Base-by-base conservation (phyloP, 352 stramenopile genomes). In the Globisporangium abappressorium region DNA sequence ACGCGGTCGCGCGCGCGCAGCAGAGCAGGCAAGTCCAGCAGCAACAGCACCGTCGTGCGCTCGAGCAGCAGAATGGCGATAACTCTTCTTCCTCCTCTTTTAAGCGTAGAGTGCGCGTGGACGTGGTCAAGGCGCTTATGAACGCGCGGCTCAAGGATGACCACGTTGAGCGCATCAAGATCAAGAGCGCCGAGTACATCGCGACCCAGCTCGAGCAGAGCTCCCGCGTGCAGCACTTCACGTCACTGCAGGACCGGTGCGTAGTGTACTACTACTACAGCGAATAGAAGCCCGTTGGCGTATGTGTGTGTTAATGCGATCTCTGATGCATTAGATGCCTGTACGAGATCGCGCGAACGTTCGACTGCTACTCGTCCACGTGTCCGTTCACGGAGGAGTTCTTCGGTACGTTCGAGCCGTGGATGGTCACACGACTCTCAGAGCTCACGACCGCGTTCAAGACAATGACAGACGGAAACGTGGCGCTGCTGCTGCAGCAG, bases 141-240 rank as follows among this genome's bases (percentile, higher is more conserved):
- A 83, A 90, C 36, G 83, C 83, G 34, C 81, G 85, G 26, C 70
- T 92, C 3, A 89, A 90, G 65, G 85, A 93, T 69, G 85, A 93
- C 68, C 75, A 89, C 63, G 84, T 89, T 26, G 85, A 93, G 69
- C 82, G 79, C 53, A 80, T 85, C 49, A 89, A 89, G 68, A 76
- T 77, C 30, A 77, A 88, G 49, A 81, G 83, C 55, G 78, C 77
- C 28, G 72, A 84, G 41, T 76, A 80, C 33, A 93, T 93, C 57
- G 75, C 80, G 14, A 85, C 74, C 3, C 78, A 91, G 62, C 74
- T 93, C 26, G 80, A 90, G 66, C 77, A 80, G 57, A 66, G 71
- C 20, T 78, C 77, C 9, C 68, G 46, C 4, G 64, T 77, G 38
- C 64, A 79, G 22, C 28, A 67, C 6, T 80, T 78, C 34, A 77